These are phyloP conservation scores for Rheum nobile DNA, from an alignment of 148 eudicot species.

Conservation along the genomic window DNA sequence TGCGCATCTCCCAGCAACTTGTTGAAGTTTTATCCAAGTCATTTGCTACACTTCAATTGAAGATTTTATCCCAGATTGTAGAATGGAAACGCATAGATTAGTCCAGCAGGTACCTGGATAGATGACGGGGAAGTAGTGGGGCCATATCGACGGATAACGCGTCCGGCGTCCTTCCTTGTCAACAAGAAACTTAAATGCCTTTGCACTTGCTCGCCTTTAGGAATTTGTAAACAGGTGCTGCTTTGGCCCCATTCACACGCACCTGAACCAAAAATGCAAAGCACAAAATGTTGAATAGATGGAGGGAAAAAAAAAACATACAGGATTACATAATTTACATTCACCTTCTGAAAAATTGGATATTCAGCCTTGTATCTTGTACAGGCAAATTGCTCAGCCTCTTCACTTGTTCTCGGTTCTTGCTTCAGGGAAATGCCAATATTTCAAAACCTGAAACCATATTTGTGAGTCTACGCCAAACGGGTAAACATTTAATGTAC, in stretches of 20 bases:
- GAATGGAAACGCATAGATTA: neutral
- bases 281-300: neutral
- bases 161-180: constrained; percentile 70
- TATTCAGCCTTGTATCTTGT: constrained; percentile 76
- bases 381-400: constrained; percentile 69
- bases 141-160: constrained; percentile 44
- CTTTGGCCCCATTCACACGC: constrained; percentile 46
- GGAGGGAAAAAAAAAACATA: neutral
- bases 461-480: neutral
- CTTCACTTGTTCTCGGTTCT: constrained; percentile 73
- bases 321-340: neutral
- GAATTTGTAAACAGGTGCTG: constrained; percentile 65
- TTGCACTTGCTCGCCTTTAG: constrained; percentile 49
- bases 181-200: constrained; percentile 49
- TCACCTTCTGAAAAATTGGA: constrained; percentile 79
- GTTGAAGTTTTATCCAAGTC: no score
- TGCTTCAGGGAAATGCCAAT: constrained; percentile 82
- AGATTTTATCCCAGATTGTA: no score
- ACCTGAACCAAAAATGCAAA: constrained; percentile 24
- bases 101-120: constrained; percentile 50
- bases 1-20: neutral
- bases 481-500: neutral
- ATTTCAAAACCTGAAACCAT: constrained; percentile 55
- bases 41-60: no score
- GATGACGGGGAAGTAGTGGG: constrained; percentile 38